Conservation (phyloP, 1,284 basidiomycete species). For the Apiotrichum mycotoxinovorans region DNA sequence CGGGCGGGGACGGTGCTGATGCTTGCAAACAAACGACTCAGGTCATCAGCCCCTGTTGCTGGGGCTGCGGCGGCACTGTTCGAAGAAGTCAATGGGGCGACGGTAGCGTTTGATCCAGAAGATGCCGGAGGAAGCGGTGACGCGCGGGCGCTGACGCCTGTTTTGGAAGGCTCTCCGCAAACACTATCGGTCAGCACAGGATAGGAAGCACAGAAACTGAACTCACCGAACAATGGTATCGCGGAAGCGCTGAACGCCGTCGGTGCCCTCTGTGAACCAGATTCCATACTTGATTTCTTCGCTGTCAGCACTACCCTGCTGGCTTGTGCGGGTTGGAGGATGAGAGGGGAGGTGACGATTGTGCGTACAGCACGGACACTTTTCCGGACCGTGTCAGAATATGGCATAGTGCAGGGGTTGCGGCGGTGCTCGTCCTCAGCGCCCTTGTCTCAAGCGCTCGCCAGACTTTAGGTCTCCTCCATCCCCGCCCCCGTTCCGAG, state of each 20-base stretch:
- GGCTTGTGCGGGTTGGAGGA: not conserved
- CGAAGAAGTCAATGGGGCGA: not conserved
- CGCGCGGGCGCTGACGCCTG: not conserved
- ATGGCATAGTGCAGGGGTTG: not conserved
- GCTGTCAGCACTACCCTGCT: not conserved
- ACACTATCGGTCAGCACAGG: slow-evolving; percentile 23
- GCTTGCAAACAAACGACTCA: slow-evolving; percentile 41
- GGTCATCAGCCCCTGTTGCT: slow-evolving; percentile 20
- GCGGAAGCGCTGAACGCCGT: slow-evolving; percentile 30
- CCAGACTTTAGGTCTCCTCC: too few species aligned
- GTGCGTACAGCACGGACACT: not conserved
- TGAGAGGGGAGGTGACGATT: not conserved
- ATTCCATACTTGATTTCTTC: slow-evolving; percentile 27
- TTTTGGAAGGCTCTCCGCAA: slow-evolving; percentile 36
- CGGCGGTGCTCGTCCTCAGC: too few species aligned
- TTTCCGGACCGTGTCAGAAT: not conserved
- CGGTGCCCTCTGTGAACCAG: slow-evolving; percentile 39
- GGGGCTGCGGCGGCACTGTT: not conserved
- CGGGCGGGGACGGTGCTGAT: slow-evolving; percentile 19
- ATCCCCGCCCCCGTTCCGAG: not conserved
- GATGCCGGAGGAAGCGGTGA: not conserved
- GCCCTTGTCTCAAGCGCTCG: too few species aligned
- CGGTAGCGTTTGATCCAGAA: not conserved
- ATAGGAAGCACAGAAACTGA: not conserved
- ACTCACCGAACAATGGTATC: slow-evolving; percentile 32